A percentile compares a stretch with the other conserved stretches of the same genome.
Evolutionary conservation across 2,329 filamentous ascomycete species (phyloP).

Genomic region (Paecilomyces variotii): DNA sequence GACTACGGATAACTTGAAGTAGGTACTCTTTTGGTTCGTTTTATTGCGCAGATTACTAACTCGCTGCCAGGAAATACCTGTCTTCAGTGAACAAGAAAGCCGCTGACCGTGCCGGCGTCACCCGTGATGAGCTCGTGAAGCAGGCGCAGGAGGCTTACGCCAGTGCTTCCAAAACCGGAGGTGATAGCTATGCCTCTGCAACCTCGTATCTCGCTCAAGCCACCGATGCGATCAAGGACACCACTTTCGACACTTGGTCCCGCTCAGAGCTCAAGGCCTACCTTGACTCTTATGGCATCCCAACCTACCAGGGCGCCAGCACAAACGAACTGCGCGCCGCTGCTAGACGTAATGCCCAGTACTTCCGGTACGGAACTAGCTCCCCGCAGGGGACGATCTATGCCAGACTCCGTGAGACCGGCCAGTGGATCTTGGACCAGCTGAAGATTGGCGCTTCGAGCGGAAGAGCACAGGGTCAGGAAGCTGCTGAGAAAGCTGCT

Average conservation of each 20-base stretch:
- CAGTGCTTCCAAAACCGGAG: constrained; percentile 41
- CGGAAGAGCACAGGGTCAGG: constrained; percentile 41
- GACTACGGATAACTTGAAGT: constrained; percentile 62
- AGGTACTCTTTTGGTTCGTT: constrained; percentile 37
- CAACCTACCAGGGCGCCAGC: constrained; percentile 58
- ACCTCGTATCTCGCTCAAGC: constrained; percentile 62
- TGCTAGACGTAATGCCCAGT: constrained; percentile 65
- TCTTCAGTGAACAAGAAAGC: constrained; percentile 44
- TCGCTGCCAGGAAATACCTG: constrained; percentile 37
- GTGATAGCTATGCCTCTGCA: constrained; percentile 50
- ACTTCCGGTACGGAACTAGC: constrained; percentile 67
- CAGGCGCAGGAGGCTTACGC: constrained; percentile 42
- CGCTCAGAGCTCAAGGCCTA: constrained; percentile 66
- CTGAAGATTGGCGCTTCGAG: constrained; percentile 41
- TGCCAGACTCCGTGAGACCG: constrained; percentile 49
- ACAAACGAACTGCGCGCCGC: constrained; percentile 62
- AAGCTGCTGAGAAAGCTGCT: constrained; percentile 41
- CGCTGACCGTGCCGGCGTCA: constrained; percentile 55
- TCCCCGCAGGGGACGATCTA: constrained; percentile 58
- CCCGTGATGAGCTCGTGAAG: constrained; percentile 64
- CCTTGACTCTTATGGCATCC: constrained; percentile 69
- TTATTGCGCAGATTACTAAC: constrained; percentile 47
- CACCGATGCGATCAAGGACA: constrained; percentile 57
- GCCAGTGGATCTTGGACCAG: constrained; percentile 43
- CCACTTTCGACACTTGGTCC: constrained; percentile 65